These are phyloP conservation scores for Colletotrichum paranaense DNA, from an alignment of 2,329 filamentous ascomycete species.

Conservation along the genomic window DNA sequence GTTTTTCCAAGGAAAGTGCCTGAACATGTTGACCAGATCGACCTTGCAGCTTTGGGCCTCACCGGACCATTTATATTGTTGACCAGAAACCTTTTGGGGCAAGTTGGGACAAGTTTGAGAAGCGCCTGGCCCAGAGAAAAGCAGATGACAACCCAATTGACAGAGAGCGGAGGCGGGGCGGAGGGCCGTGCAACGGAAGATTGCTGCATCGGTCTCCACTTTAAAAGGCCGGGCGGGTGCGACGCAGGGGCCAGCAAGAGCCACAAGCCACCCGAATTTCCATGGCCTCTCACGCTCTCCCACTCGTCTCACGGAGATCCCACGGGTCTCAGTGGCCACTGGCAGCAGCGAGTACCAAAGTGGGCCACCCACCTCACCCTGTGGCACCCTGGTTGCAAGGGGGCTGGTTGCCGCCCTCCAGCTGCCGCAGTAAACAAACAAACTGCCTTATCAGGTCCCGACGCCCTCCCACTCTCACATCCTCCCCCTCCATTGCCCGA, in stretches of 20 bases:
- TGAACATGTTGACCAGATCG: slow-evolving; percentile 6
- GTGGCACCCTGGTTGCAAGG: slow-evolving; percentile 28
- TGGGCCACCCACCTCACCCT: background rate
- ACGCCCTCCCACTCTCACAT: slow-evolving; percentile 30
- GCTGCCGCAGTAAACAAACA: slow-evolving; percentile 49
- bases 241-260: slow-evolving; percentile 31
- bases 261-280: slow-evolving; percentile 30
- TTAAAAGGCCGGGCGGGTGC: slow-evolving; percentile 25
- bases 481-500: slow-evolving; percentile 32
- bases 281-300: background rate
- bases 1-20: slow-evolving; percentile 10
- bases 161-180: slow-evolving; percentile 25
- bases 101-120: background rate
- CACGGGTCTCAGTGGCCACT: too few relatives aligned
- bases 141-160: slow-evolving; percentile 30
- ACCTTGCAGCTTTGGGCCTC: slow-evolving; percentile 27
- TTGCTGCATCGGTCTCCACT: slow-evolving; percentile 1
- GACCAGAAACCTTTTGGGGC: background rate
- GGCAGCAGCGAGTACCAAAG: too few relatives aligned
- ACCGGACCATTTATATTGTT: slow-evolving; percentile 11
- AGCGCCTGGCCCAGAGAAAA: slow-evolving; percentile 24
- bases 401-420: slow-evolving; percentile 35
- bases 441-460: slow-evolving; percentile 46
- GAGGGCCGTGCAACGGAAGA: slow-evolving; percentile 32
- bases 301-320: background rate